Percentiles rank a stretch among this genome's conserved stretches.
phyloP scores from a whole-genome alignment of 1,139 yeast species.

The Yamadazyma siamensis region DNA sequence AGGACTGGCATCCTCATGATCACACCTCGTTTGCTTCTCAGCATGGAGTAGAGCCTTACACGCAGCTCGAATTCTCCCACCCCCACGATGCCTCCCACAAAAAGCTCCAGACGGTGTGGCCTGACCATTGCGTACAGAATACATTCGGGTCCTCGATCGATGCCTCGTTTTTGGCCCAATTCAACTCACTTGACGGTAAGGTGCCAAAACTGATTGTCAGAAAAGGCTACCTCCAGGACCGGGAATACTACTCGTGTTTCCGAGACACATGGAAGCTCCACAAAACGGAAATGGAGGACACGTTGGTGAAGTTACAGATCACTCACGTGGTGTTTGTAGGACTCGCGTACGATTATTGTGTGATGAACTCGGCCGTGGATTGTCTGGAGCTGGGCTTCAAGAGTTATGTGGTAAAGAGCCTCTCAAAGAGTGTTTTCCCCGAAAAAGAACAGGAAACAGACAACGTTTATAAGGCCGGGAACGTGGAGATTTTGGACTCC shows the following conservation, averaged over 20 bases:
- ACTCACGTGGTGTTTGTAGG: conserved; percentile 74
- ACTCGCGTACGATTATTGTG: conserved; percentile 84
- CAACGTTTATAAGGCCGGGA: conserved; percentile 21
- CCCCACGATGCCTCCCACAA: conserved; percentile 41
- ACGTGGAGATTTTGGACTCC: conserved; percentile 22
- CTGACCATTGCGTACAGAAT: conserved; percentile 81
- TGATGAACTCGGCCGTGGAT: conserved; percentile 70
- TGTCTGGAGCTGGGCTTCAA: conserved; percentile 58
- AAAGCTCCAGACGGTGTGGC: conserved; percentile 66
- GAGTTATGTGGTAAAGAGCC: conserved; percentile 57
- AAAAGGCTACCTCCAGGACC: conserved; percentile 68
- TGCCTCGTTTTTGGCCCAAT: conserved; percentile 27
- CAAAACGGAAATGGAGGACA: conserved; percentile 58
- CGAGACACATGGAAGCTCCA: conserved; percentile 73
- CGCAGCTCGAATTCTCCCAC: conserved; percentile 45
- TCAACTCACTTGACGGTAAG: conserved; percentile 18
- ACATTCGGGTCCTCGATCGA: conserved; percentile 68
- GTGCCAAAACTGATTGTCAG: conserved; percentile 44
- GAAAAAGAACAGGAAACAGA: conserved; percentile 28
- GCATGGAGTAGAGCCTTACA: conserved; percentile 55
- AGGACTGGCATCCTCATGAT: conserved; percentile 84
- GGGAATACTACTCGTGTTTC: conserved; percentile 91
- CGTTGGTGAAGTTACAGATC: conserved; percentile 43
- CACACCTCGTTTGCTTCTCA: conserved; percentile 82
- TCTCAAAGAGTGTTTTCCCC: conserved; percentile 37